A percentile compares a stretch with the other conserved stretches of the same genome.
These are phyloP conservation scores for Scolecobasidium constrictum DNA, from an alignment of 2,329 filamentous ascomycete species.

Conservation along the genomic window DNA sequence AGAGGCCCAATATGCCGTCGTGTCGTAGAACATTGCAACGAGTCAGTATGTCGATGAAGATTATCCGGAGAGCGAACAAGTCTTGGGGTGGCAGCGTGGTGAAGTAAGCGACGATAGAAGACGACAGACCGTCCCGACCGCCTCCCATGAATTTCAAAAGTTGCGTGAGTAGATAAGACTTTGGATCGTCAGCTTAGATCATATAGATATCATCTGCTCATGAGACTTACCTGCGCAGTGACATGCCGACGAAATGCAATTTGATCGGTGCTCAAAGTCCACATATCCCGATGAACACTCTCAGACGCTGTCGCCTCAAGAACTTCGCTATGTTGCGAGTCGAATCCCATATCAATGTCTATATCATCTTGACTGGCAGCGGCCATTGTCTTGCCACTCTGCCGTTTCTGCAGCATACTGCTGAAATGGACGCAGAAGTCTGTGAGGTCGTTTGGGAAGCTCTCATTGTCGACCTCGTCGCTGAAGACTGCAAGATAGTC, in stretches of 20 bases:
- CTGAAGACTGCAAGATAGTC: constrained; percentile 21
- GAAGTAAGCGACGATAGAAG: constrained; percentile 11
- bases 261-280: constrained; percentile 16
- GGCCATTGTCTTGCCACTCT: not conserved
- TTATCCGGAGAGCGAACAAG: constrained; percentile 11
- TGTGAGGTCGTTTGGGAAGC: constrained; percentile 14
- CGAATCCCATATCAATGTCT: constrained; percentile 57
- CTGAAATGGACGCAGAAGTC: constrained; percentile 20
- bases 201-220: too few species aligned
- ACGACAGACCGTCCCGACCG: constrained; percentile 8
- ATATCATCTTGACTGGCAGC: constrained; percentile 34
- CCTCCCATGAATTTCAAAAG: constrained; percentile 8
- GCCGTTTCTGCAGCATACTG: constrained; percentile 16
- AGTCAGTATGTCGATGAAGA: constrained; percentile 11
- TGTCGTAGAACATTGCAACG: constrained; percentile 16
- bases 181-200: not conserved
- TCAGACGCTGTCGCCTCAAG: not conserved
- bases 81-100: constrained; percentile 11
- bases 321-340: constrained; percentile 35
- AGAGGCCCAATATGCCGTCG: constrained; percentile 30
- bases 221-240: constrained; percentile 9
- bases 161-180: not conserved
- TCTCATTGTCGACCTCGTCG: constrained; percentile 8
- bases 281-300: constrained; percentile 1
- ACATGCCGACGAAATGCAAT: constrained; percentile 19